Evolutionary conservation across 768 basidiomycete species (phyloP).

Genomic region (Amylocystis lapponica): DNA sequence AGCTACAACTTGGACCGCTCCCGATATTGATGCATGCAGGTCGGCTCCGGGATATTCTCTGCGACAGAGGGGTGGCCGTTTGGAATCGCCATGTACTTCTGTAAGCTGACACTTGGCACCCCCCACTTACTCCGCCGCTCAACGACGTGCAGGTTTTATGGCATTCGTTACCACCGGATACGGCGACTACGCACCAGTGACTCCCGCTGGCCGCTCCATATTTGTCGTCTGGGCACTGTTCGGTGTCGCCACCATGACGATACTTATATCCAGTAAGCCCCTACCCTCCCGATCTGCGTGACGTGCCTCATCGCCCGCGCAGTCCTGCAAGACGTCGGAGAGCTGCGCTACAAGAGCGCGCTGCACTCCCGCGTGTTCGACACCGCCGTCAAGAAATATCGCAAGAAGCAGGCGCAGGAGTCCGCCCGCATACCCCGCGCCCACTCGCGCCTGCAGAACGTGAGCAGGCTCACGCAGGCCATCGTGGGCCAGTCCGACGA

Average conservation of each 20-base stretch:
- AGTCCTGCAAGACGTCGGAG: conserved; percentile 67
- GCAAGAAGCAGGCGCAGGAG: too few relatives aligned
- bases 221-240: conserved; percentile 77
- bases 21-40: conserved; percentile 33
- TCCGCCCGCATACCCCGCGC: too few relatives aligned
- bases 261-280: conserved; percentile 59
- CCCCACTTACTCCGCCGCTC: neutral
- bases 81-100: conserved; percentile 65
- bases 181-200: conserved; percentile 57
- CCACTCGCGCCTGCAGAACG: conserved; percentile 1
- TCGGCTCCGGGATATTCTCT: conserved; percentile 65
- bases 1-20: too few relatives aligned
- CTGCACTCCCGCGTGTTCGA: conserved; percentile 43
- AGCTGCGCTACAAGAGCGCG: conserved; percentile 54
- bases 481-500: too few relatives aligned
- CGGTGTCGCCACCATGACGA: conserved; percentile 72
- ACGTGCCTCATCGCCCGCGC: neutral
- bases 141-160: conserved; percentile 47
- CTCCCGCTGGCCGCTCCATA: conserved; percentile 66
- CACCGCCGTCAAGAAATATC: conserved; percentile 41
- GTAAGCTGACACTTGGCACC: conserved; percentile 33
- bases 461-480: conserved; percentile 3
- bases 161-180: conserved; percentile 74
- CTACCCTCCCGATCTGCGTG: neutral
- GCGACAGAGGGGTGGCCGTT: conserved; percentile 67